Conservation (phyloP, 331 rosid species). For the Acacia concinna region DNA sequence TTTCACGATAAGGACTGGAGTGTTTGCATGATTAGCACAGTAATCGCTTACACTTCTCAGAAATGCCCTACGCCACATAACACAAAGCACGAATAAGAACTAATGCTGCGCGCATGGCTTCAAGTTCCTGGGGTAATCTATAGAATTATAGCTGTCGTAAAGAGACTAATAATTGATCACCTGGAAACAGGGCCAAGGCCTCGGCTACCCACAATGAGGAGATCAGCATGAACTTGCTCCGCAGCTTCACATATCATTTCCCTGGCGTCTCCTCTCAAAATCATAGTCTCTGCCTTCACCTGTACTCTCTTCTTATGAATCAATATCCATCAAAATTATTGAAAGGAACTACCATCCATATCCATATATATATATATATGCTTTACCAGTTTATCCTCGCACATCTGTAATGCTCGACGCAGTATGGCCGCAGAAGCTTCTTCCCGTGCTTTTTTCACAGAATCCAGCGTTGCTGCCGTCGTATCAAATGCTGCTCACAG, state of each 20-base stretch:
- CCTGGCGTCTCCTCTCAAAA: constrained; percentile 36
- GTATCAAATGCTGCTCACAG: constrained; percentile 36
- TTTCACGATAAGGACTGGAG: constrained; percentile 53
- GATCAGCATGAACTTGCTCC: constrained; percentile 47
- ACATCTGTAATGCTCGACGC: constrained; percentile 46
- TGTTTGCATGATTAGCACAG: constrained; percentile 53
- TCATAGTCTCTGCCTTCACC: constrained; percentile 47
- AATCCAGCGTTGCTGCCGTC: constrained; percentile 35
- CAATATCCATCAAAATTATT: background rate
- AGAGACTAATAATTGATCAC: background rate
- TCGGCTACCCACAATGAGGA: constrained; percentile 49
- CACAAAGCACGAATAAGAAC: too few species aligned
- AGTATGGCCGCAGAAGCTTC: constrained; percentile 35
- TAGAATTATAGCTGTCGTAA: background rate
- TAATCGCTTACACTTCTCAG: constrained; percentile 69
- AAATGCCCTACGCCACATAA: constrained; percentile 38
- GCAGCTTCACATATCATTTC: constrained; percentile 43
- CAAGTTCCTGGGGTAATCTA: background rate
- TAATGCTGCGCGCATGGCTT: too few species aligned
- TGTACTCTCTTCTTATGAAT: background rate
- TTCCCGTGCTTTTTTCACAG: constrained; percentile 50
- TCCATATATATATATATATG: too few species aligned
- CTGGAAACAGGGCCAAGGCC: constrained; percentile 52
- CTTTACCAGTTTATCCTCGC: constrained; percentile 41
- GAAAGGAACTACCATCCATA: too few species aligned